Percentiles rank a stretch among this genome's conserved stretches.
phyloP scores from a whole-genome alignment of 495 filamentous ascomycete species.

The Trichoderma virens region DNA sequence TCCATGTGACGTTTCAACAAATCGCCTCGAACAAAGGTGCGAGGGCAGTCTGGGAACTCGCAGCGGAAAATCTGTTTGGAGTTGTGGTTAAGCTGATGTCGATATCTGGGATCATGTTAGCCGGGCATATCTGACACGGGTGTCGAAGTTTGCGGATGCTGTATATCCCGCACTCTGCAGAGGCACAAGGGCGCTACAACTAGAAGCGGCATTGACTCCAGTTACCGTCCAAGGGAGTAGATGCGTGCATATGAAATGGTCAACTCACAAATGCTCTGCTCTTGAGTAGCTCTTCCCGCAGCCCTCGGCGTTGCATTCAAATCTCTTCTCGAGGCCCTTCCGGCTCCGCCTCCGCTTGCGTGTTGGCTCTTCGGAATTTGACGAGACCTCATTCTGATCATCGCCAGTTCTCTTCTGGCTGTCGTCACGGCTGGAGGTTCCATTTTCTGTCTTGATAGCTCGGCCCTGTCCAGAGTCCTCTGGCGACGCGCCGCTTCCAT shows the following conservation, averaged over 20 bases:
- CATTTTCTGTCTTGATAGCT: constrained; percentile 32
- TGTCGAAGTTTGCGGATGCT: not conserved
- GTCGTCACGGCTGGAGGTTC: constrained; percentile 31
- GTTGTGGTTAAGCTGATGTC: constrained; percentile 93
- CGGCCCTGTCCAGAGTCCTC: constrained; percentile 35
- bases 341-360: constrained; percentile 76
- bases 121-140: not conserved
- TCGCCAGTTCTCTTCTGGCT: constrained; percentile 29
- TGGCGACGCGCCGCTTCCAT: constrained; percentile 12
- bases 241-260: not conserved
- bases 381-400: constrained; percentile 38
- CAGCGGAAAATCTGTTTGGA: constrained; percentile 95
- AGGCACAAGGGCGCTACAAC: not conserved
- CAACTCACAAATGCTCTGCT: constrained; percentile 78
- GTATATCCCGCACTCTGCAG: not conserved
- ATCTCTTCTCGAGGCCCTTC: constrained; percentile 89
- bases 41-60: constrained; percentile 84
- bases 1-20: constrained; percentile 90
- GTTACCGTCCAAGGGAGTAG: not conserved
- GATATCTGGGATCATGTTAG: constrained; percentile 42
- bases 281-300: constrained; percentile 96
- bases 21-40: constrained; percentile 90
- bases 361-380: constrained; percentile 46
- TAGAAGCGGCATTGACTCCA: not conserved
- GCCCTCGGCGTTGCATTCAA: constrained; percentile 79